These are phyloP conservation scores for Penicillium rolfsii DNA, from an alignment of 2,329 filamentous ascomycete species.

Conservation along the genomic window DNA sequence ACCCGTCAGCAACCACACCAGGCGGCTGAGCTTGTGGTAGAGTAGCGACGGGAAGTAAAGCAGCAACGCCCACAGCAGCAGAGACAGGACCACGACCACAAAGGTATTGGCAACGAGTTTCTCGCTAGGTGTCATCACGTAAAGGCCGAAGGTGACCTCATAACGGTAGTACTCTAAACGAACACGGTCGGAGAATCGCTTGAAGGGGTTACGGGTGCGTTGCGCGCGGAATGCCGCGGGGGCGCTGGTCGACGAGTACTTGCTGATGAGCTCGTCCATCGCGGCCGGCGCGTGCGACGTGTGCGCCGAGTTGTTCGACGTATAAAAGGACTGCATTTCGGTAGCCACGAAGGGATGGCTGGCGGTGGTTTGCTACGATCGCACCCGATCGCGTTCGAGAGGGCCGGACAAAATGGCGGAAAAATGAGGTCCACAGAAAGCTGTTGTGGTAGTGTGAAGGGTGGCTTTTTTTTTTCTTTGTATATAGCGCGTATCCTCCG, in stretches of 20 bases:
- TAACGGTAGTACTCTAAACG: slow-evolving; percentile 52
- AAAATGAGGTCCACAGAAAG: neutral
- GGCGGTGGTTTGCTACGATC: neutral
- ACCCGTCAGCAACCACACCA: slow-evolving; percentile 46
- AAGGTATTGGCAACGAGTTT: slow-evolving; percentile 49
- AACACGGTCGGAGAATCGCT: slow-evolving; percentile 37
- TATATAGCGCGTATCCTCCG: neutral
- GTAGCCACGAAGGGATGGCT: slow-evolving; percentile 32
- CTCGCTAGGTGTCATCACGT: slow-evolving; percentile 49
- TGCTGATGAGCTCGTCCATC: slow-evolving; percentile 40
- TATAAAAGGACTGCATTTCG: slow-evolving; percentile 43
- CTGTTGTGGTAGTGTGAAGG: no score
- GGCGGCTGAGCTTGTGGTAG: slow-evolving; percentile 40
- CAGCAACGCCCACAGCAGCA: slow-evolving; percentile 43
- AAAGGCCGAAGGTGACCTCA: slow-evolving; percentile 51
- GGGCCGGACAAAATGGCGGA: neutral
- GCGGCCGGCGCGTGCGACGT: slow-evolving; percentile 37
- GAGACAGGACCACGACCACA: slow-evolving; percentile 39
- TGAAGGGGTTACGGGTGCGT: slow-evolving; percentile 31
- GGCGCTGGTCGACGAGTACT: slow-evolving; percentile 35
- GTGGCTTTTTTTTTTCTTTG: no score
- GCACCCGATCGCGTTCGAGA: slow-evolving; percentile 6
- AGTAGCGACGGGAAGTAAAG: slow-evolving; percentile 44
- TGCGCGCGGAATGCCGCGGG: slow-evolving; percentile 19
- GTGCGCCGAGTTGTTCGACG: slow-evolving; percentile 34